Percentiles rank a stretch among this genome's conserved stretches.
Conservation (phyloP, 192 early-diverging fungal genomes). For the Mortierella hygrophila region DNA sequence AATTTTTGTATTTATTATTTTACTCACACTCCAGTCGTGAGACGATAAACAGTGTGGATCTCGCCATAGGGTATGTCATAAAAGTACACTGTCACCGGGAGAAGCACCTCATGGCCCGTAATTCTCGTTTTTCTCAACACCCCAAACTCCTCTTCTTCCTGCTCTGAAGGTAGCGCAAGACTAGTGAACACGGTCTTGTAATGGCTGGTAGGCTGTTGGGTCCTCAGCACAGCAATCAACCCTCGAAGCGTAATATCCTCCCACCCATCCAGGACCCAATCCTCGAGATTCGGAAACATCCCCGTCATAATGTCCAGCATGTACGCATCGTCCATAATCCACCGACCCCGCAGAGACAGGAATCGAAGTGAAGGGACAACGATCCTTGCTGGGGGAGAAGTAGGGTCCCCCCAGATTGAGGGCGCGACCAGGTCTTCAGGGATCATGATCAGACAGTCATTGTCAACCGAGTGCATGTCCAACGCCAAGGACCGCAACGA, state of each 20-base stretch:
- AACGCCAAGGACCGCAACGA: background rate
- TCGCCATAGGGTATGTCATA: background rate
- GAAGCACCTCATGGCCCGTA: background rate
- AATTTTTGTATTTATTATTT: too few species aligned
- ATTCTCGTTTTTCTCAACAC: background rate
- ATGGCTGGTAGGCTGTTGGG: background rate
- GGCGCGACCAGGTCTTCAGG: background rate
- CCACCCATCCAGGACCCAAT: background rate
- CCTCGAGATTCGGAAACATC: background rate
- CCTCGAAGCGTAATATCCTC: background rate
- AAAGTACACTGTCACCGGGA: background rate
- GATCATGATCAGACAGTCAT: constrained; percentile 1
- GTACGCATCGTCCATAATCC: background rate
- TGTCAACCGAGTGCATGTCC: background rate
- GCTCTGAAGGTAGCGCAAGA: background rate
- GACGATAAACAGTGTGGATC: background rate
- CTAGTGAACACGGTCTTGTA: background rate
- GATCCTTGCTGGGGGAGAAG: background rate
- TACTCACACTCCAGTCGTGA: background rate
- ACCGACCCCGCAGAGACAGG: background rate
- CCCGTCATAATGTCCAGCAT: background rate
- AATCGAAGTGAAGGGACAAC: background rate
- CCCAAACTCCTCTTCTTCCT: background rate
- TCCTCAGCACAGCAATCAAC: background rate
- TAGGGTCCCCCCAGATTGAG: background rate